A percentile compares a stretch with the other conserved stretches of the same genome.
Conservation (phyloP, 2,329 filamentous ascomycete genomes). For the Penicillium sp. region DNA sequence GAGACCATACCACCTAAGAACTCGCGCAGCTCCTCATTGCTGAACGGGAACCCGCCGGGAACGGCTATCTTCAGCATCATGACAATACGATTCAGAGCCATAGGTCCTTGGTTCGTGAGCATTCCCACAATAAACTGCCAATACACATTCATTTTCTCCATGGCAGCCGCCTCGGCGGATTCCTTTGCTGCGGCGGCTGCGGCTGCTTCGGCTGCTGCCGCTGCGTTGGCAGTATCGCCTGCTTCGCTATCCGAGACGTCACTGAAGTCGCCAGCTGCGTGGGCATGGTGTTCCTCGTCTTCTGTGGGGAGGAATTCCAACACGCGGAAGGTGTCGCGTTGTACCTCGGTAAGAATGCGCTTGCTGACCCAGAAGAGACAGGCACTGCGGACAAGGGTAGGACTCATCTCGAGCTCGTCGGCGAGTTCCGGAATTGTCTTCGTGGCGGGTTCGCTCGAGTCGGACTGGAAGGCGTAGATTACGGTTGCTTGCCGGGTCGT, state of each 20-base stretch:
- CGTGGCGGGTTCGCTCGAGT: constrained; percentile 27
- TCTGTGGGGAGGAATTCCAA: constrained; percentile 45
- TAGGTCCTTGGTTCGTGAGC: constrained; percentile 82
- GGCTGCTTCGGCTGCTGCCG: constrained; percentile 35
- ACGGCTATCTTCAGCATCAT: constrained; percentile 96
- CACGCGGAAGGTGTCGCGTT: constrained; percentile 48
- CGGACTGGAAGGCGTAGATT: constrained; percentile 67
- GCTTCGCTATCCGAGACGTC: constrained; percentile 16
- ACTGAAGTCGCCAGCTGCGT: constrained; percentile 15
- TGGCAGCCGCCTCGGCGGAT: constrained; percentile 49
- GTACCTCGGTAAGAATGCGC: constrained; percentile 41
- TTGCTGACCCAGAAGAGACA: constrained; percentile 57
- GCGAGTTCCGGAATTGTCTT: constrained; percentile 40
- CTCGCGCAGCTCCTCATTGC: constrained; percentile 74
- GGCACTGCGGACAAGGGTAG: constrained; percentile 50
- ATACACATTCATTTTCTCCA: constrained; percentile 65
- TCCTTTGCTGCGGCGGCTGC: constrained; percentile 38
- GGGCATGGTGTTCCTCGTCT: constrained; percentile 18
- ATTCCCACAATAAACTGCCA: constrained; percentile 90
- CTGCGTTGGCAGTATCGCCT: constrained; percentile 25
- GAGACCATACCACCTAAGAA: constrained; percentile 72
- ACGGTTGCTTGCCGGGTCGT: constrained; percentile 82
- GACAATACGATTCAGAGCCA: constrained; percentile 70
- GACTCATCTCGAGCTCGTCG: constrained; percentile 47
- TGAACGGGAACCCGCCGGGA: constrained; percentile 78